Evolutionary conservation across 768 basidiomycete species (phyloP).

Genomic region (Tulasnella calospora): DNA sequence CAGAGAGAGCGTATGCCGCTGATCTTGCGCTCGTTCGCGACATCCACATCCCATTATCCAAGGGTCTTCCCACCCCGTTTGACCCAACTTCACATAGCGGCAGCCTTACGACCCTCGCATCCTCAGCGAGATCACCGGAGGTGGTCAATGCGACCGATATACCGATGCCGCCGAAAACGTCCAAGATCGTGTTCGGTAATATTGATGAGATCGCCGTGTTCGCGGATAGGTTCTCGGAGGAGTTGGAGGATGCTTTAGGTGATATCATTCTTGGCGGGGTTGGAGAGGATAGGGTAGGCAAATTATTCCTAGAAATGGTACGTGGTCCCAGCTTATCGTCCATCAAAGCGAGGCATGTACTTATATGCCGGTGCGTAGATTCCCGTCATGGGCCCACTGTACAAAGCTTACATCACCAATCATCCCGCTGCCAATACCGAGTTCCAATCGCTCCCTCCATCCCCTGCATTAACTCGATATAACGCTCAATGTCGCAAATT

Average conservation of each 20-base stretch:
- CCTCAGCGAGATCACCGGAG: conserved; percentile 34
- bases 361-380: conserved; percentile 43
- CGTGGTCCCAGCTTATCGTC: conserved; percentile 34
- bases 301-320: conserved; percentile 64
- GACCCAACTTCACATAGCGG: conserved; percentile 5
- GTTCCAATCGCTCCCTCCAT: conserved; percentile 43
- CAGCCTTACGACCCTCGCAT: background rate
- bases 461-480: conserved; percentile 58
- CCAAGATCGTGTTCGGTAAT: conserved; percentile 69
- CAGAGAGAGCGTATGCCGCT: conserved; percentile 77
- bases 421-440: conserved; percentile 71
- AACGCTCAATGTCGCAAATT: conserved; percentile 59
- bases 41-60: conserved; percentile 71
- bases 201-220: conserved; percentile 69
- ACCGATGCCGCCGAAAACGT: conserved; percentile 64
- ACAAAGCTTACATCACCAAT: conserved; percentile 74
- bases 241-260: conserved; percentile 63
- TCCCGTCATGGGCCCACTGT: conserved; percentile 63
- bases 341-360: conserved; percentile 8
- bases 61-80: conserved; percentile 47
- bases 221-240: conserved; percentile 59
- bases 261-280: conserved; percentile 55
- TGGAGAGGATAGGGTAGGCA: conserved; percentile 67
- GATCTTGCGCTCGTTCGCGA: conserved; percentile 74
- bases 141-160: conserved; percentile 49